Evolutionary conservation across 2,329 filamentous ascomycete genomes (phyloP), one percentile per base, ranked within the genome.

Genomic region (Endocalyx cinctus): DNA sequence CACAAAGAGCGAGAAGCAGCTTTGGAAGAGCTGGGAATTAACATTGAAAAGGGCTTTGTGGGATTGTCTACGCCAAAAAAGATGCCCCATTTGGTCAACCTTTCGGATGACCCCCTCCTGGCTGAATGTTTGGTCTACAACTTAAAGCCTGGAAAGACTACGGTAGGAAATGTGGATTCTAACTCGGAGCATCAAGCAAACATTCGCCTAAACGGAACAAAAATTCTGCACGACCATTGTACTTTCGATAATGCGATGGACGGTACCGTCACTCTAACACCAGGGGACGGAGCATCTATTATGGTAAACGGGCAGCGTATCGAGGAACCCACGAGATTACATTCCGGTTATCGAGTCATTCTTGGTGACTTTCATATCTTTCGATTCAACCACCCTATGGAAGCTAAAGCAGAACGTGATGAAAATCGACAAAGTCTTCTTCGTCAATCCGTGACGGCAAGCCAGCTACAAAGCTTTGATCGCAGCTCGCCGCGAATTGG

Each of bases 341-440:
- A 89, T 54, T 96, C 89, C 51, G 92, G 92, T 5, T 95, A 89
- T 57, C 84, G 92, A 41, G 85, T 98, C 34, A 98, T 98, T 42
- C 70, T 98, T 8, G 92, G 92, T 25, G 92, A 98, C 60, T 98
- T 98, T 50, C 92, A 98, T 59, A 98, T 98, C 41, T 97, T 98
- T 64, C 76, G 92, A 36, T 98, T 98, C 69, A 98, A 97, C 52
- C 89, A 98, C 55, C 92, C 92, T 1, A 84, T 95, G 70, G 92
- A 98, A 64, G 92, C 92, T 18, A 81, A 87, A 38, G 90, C 89
- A 4, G 92, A 98, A 63, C 72, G 92, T 34, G 89, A 87, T 10
- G 87, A 95, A 52, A 79, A 86, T 48, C 86, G 85, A 42, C 79
- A 87, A 54, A 95, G 87, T 53, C 67, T 94, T 14, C 69, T 98